Conservation (phyloP, 2,329 filamentous ascomycete genomes). For the Aaosphaeria arxii region DNA sequence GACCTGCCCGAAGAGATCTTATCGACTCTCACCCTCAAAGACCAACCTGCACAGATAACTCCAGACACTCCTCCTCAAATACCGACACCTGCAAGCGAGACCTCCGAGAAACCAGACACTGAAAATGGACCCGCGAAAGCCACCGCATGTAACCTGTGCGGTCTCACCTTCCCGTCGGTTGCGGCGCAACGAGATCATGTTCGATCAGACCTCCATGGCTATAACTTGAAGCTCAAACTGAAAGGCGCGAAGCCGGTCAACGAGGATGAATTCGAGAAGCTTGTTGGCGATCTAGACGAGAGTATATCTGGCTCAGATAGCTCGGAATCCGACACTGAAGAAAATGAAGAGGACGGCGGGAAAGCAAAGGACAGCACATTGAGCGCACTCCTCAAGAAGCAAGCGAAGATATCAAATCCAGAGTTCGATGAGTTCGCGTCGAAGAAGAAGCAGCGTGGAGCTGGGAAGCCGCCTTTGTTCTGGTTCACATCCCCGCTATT, state of each 20-base stretch:
- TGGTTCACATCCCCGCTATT: constrained; percentile 81
- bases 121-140: constrained; percentile 50
- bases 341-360: constrained; percentile 54
- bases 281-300: constrained; percentile 84
- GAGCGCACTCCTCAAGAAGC: constrained; percentile 74
- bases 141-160: constrained; percentile 79
- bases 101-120: constrained; percentile 36
- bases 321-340: constrained; percentile 71
- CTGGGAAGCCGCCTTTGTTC: constrained; percentile 70
- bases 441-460: constrained; percentile 52
- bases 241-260: constrained; percentile 69
- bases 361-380: constrained; percentile 66
- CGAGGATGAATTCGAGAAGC: constrained; percentile 81
- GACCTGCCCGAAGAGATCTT: constrained; percentile 76
- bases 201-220: constrained; percentile 86
- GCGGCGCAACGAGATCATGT: constrained; percentile 82
- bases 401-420: constrained; percentile 67
- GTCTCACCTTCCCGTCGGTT: constrained; percentile 66
- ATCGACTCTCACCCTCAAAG: constrained; percentile 61
- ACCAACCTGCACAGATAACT: constrained; percentile 17
- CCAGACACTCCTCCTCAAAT: constrained; percentile 12
- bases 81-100: constrained; percentile 12
- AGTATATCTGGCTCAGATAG: constrained; percentile 82
- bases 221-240: constrained; percentile 91
- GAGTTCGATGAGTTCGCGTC: constrained; percentile 48